Base-by-base conservation (phyloP, 106 monocot genomes). In the Alisma plantagoaquatica region DNA sequence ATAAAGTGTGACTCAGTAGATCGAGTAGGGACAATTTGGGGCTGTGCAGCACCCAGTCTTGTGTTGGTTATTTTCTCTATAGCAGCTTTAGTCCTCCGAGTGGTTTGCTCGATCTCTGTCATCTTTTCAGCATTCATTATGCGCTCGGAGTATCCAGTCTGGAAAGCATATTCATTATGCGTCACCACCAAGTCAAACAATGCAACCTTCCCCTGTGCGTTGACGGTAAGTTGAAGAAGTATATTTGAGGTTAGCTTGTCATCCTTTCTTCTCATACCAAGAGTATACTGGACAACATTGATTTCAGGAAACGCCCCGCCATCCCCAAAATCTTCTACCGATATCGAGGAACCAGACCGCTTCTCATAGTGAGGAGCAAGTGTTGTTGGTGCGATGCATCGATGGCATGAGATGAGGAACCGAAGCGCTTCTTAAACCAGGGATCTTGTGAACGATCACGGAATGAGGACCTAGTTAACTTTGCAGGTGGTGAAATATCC, bases 261-360 rank as follows among this genome's bases (percentile, higher is more conserved):
- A 48, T 82, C 82, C 43, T 72, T 75, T 14, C 89, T 70, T 19
- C 98, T 89, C 98, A 98, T 98, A 28, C 78, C 81, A 21, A 89
- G 74, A 9, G 98, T 88, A 41, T 98, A 98, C 71, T 98, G 98
- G 2, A 79, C 85, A 0, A 98, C 84, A 52, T 85, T 88, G 53
- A 98, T 90, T 66, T 98, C 98, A 16, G 98, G 98, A 59, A 90
- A 98, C 28, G 98, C 98, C n/a, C 98, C 98, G 0, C 98, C 98
- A 56, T 98, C 98, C 1, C 98, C 98, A 46, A 90, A 98, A 58
- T 98, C 98, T 41, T 90, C 98, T 4, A 74, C 76, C 23, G 89
- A 56, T 0, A 89, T 88, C 17, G 90, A 32, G 45, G 90, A 98
- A 6, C 89, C 98, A 0, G 84, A 74, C 0, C 98, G 80, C 62